Percentiles rank a stretch among this genome's conserved stretches.
Conservation (phyloP, 2,329 filamentous ascomycete genomes). For the Immersiporthe knoxdaviesiana region DNA sequence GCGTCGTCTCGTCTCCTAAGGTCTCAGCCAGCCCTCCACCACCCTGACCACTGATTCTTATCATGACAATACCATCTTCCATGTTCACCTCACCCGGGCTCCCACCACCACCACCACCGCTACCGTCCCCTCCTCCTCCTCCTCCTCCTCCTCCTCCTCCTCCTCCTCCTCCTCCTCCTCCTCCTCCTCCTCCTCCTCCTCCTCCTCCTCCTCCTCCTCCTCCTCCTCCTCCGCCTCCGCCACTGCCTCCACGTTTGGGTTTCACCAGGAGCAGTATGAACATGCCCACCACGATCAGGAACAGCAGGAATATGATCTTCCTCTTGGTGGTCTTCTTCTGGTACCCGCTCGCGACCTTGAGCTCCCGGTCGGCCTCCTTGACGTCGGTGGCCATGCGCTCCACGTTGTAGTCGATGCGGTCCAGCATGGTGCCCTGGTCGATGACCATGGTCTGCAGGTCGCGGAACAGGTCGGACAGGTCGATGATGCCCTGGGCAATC, state of each 20-base stretch:
- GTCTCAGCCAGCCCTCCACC: not conserved
- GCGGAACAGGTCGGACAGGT: constrained; percentile 93
- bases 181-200: constrained; percentile 31
- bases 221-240: constrained; percentile 31
- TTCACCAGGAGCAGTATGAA: constrained; percentile 85
- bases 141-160: constrained; percentile 27
- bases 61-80: not conserved
- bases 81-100: constrained; percentile 8
- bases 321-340: constrained; percentile 87
- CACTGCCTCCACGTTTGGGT: constrained; percentile 52
- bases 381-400: constrained; percentile 94
- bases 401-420: constrained; percentile 97
- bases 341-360: constrained; percentile 85
- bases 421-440: constrained; percentile 86
- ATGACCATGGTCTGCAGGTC: constrained; percentile 96
- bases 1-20: not conserved
- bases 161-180: not conserved
- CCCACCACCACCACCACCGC: constrained; percentile 22
- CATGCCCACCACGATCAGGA: constrained; percentile 82
- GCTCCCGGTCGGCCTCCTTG: constrained; percentile 88
- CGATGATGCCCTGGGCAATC: constrained; percentile 97
- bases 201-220: not conserved
- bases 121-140: constrained; percentile 25
- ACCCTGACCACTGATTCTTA: not conserved
- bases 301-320: constrained; percentile 87